Evolutionary conservation across 2,329 filamentous ascomycete species (phyloP).

Genomic region (Macrophomina tecta): DNA sequence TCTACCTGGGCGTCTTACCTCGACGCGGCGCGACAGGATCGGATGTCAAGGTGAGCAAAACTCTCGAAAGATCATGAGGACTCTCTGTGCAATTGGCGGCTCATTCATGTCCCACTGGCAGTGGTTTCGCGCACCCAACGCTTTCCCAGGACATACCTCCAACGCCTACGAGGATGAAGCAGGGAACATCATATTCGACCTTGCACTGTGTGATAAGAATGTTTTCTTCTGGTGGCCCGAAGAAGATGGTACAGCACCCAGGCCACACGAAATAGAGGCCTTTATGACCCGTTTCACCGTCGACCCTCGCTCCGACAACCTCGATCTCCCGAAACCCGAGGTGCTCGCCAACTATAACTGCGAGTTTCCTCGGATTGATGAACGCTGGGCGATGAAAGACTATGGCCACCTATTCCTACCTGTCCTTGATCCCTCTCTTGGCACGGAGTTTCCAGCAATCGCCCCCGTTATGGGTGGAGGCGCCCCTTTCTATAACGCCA

Average conservation of each 20-base stretch:
- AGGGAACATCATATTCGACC: constrained; percentile 43
- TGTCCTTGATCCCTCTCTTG: constrained; percentile 51
- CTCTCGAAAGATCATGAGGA: neutral
- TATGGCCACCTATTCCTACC: constrained; percentile 51
- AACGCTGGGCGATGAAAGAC: constrained; percentile 49
- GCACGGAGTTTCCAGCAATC: constrained; percentile 38
- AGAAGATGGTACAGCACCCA: constrained; percentile 42
- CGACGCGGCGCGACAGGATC: constrained; percentile 29
- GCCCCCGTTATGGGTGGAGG: constrained; percentile 39
- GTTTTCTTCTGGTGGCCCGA: constrained; percentile 54
- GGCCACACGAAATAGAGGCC: constrained; percentile 33
- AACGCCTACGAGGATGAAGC: constrained; percentile 46
- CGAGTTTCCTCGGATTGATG: constrained; percentile 59
- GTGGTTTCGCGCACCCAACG: constrained; percentile 47
- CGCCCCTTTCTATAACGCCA: constrained; percentile 51
- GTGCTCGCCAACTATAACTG: constrained; percentile 44
- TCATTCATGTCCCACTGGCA: neutral
- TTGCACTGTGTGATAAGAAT: constrained; percentile 47
- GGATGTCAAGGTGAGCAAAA: constrained; percentile 25
- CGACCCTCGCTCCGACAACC: constrained; percentile 33
- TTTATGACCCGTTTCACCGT: constrained; percentile 34
- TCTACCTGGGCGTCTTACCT: constrained; percentile 39
- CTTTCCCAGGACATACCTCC: constrained; percentile 45
- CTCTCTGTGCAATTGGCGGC: too few species aligned
- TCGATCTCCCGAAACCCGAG: constrained; percentile 35